phyloP scores from a whole-genome alignment of 2,329 filamentous ascomycete genomes.

The Sporothrix brunneoviolacea region DNA sequence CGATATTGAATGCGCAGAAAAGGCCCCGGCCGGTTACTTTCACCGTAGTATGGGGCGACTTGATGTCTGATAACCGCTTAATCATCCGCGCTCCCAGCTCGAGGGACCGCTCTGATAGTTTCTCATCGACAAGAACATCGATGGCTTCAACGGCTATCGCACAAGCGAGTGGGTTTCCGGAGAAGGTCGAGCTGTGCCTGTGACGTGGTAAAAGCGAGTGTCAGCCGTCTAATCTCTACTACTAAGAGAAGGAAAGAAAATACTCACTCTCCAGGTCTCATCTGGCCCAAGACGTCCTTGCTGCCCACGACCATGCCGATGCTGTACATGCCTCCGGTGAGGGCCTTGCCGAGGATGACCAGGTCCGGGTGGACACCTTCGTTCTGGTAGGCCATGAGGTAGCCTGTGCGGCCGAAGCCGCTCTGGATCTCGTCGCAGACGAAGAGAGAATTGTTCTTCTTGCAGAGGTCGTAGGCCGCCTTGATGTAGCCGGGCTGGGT shows the following conservation, averaged over 20 bases:
- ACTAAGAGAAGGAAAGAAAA: background rate
- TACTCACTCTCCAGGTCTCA: background rate
- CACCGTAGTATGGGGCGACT: background rate
- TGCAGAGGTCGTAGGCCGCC: conserved; percentile 75
- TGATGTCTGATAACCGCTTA: background rate
- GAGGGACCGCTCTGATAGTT: no score
- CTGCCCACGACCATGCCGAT: conserved; percentile 79
- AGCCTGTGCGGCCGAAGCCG: conserved; percentile 87
- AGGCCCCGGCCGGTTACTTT: background rate
- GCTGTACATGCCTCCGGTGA: conserved; percentile 96
- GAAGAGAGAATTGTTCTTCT: conserved; percentile 87
- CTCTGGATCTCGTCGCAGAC: conserved; percentile 99
- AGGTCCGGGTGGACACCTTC: conserved; percentile 90
- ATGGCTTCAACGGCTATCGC: no score
- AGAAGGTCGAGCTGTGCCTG: no score
- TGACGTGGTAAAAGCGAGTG: no score
- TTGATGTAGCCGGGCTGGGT: conserved; percentile 92
- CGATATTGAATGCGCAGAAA: background rate
- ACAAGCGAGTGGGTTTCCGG: no score
- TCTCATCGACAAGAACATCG: no score
- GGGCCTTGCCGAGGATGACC: conserved; percentile 89
- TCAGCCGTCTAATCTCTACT: no score
- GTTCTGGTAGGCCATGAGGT: conserved; percentile 90
- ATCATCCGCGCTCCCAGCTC: no score
- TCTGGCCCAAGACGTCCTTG: background rate